Conservation (phyloP, 306 rosid genomes). For the Quercus wislizeni region DNA sequence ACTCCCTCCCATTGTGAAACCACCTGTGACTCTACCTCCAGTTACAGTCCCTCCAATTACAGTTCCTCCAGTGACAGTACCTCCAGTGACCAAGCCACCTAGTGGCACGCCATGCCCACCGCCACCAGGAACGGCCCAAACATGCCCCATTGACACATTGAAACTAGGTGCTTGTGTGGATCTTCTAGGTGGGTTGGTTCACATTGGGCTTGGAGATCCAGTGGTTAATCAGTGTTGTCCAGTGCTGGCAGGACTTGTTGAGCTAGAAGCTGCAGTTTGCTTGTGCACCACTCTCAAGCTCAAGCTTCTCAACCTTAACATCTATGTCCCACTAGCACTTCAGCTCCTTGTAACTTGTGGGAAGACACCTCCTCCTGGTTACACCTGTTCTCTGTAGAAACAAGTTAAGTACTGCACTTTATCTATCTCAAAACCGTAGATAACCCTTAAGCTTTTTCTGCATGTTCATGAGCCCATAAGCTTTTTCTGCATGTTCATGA, state of each 20-base stretch:
- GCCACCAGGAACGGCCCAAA: slow-evolving; percentile 30
- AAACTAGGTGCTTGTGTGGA: slow-evolving; percentile 86
- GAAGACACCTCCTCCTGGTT: slow-evolving; percentile 92
- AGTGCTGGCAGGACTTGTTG: slow-evolving; percentile 66
- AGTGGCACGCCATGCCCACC: slow-evolving; percentile 43
- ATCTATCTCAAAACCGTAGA: too few species aligned
- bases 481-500: neutral
- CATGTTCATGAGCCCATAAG: neutral
- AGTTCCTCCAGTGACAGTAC: slow-evolving; percentile 23
- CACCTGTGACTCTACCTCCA: slow-evolving; percentile 20
- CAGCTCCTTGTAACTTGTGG: slow-evolving; percentile 93
- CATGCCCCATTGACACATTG: slow-evolving; percentile 84
- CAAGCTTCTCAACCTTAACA: slow-evolving; percentile 79
- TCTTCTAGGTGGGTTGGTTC: slow-evolving; percentile 72
- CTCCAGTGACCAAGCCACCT: slow-evolving; percentile 33
- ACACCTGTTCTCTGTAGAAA: slow-evolving; percentile 81
- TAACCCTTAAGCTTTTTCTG: neutral
- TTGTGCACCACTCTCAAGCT: slow-evolving; percentile 89
- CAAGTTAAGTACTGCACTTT: slow-evolving; percentile 27
- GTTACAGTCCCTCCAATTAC: slow-evolving; percentile 11
- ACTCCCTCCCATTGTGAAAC: slow-evolving; percentile 18
- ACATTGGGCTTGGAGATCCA: slow-evolving; percentile 79
- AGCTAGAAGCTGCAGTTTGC: slow-evolving; percentile 79
- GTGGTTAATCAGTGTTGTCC: slow-evolving; percentile 81
- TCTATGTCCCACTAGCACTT: slow-evolving; percentile 81